Conservation (phyloP, 2,329 filamentous ascomycete genomes). For the Metarhizium rileyi region DNA sequence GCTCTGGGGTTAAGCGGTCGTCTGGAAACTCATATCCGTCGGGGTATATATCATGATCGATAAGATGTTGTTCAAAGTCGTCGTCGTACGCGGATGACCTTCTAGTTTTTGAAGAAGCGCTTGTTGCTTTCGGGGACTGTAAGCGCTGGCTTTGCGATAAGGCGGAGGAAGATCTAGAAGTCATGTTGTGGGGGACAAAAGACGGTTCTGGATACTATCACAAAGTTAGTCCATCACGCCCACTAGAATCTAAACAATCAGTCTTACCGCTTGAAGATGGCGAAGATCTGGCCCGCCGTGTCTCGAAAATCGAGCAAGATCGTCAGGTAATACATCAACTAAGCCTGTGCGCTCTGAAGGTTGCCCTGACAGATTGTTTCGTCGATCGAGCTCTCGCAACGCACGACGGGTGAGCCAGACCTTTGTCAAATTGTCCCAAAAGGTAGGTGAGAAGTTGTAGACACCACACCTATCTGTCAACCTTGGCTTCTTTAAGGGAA, state of each 20-base stretch:
- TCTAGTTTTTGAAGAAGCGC: not conserved
- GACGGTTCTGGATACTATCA: not conserved
- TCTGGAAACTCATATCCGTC: not conserved
- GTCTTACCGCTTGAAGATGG: not conserved
- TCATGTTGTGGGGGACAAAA: not conserved
- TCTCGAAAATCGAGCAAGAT: not conserved
- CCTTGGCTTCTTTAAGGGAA: not conserved
- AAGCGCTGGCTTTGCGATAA: not conserved
- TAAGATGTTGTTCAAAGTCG: constrained; percentile 1
- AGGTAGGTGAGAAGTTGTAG: constrained; percentile 14
- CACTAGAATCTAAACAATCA: not conserved
- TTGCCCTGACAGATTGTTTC: not conserved
- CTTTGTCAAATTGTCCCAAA: constrained; percentile 18
- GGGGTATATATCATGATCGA: constrained; percentile 1
- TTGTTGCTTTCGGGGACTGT: not conserved
- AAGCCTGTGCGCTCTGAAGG: not conserved
- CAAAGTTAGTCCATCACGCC: not conserved
- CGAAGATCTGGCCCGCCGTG: not conserved
- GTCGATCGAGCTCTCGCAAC: constrained; percentile 14
- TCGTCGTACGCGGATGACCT: constrained; percentile 5
- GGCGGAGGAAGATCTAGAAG: not conserved
- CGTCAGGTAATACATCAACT: not conserved
- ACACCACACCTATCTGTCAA: not conserved
- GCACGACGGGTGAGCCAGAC: constrained; percentile 17
- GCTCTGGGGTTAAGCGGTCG: not conserved